A percentile compares a stretch with the other conserved stretches of the same genome.
These are phyloP conservation scores for Trypanosoma boissoni DNA, from an alignment of 208 protist genomes.

Conservation along the genomic window DNA sequence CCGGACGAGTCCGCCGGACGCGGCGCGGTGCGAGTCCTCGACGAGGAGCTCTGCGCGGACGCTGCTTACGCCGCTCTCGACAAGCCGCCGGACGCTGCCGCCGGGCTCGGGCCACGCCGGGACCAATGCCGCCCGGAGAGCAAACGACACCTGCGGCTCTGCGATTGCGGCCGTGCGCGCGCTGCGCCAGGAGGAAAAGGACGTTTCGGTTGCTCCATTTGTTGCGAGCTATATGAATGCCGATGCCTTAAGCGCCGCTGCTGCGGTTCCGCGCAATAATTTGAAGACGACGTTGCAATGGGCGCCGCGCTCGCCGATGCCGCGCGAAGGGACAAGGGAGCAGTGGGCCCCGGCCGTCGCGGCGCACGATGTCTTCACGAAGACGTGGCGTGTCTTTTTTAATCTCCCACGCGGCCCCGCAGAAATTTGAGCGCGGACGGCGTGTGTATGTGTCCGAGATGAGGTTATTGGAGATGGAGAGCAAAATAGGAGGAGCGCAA, in stretches of 20 bases:
- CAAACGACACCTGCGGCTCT: not conserved
- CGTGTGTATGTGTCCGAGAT: too few species aligned
- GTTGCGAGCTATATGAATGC: too few species aligned
- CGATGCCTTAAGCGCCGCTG: too few species aligned
- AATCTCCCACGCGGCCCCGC: not conserved
- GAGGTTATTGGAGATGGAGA: too few species aligned
- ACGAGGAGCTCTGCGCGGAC: not conserved
- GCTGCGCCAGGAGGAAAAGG: too few species aligned
- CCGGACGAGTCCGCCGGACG: not conserved
- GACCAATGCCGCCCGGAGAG: not conserved
- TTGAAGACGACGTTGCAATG: not conserved
- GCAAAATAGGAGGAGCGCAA: too few species aligned
- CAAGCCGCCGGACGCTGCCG: not conserved
- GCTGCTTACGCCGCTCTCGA: slow-evolving; percentile 3
- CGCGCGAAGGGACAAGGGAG: not conserved
- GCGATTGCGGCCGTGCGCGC: not conserved
- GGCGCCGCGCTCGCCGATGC: not conserved
- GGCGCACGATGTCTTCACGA: slow-evolving; percentile 3
- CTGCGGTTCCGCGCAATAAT: too few species aligned
- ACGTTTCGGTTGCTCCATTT: too few species aligned
- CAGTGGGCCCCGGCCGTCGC: not conserved
- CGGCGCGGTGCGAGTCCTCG: not conserved
- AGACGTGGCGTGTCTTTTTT: slow-evolving; percentile 27
- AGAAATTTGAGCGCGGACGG: too few species aligned
- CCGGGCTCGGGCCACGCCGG: not conserved